Evolutionary conservation across 78 protist genomes (phyloP).

Genomic region (Dictyostelium purpureum): DNA sequence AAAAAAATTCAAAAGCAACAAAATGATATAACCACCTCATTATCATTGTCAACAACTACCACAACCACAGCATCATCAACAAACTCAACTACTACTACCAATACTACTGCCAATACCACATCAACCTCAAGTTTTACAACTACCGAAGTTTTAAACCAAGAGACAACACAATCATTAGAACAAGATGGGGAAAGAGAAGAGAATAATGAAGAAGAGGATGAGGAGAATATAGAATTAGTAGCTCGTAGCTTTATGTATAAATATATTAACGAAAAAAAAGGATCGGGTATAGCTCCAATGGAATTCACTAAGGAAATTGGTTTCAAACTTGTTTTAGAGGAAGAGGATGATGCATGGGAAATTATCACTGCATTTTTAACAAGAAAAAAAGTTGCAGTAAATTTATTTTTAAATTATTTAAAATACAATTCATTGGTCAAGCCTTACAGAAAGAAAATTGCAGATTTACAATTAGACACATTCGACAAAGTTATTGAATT

Average conservation of each 20-base stretch:
- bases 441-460: slow-evolving; percentile 15
- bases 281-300: slow-evolving; percentile 14
- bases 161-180: neutral
- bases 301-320: slow-evolving; percentile 65
- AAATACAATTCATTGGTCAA: slow-evolving; percentile 29
- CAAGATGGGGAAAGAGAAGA: neutral
- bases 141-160: neutral
- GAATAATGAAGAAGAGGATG: neutral
- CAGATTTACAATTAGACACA: neutral
- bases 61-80: neutral
- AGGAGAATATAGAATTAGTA: slow-evolving; percentile 4
- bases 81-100: neutral
- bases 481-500: slow-evolving; percentile 56
- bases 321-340: slow-evolving; percentile 50
- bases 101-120: neutral
- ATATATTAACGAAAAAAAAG: slow-evolving; percentile 24
- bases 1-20: neutral
- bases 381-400: slow-evolving; percentile 52
- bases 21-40: neutral
- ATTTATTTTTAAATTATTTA: slow-evolving; percentile 46
- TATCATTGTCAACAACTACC: neutral
- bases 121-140: neutral
- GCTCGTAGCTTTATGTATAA: slow-evolving; percentile 31
- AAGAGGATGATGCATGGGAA: slow-evolving; percentile 59
- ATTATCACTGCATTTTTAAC: slow-evolving; percentile 57